Conservation (phyloP, 2,329 filamentous ascomycete genomes). For the Dactylella cylindrospora region DNA sequence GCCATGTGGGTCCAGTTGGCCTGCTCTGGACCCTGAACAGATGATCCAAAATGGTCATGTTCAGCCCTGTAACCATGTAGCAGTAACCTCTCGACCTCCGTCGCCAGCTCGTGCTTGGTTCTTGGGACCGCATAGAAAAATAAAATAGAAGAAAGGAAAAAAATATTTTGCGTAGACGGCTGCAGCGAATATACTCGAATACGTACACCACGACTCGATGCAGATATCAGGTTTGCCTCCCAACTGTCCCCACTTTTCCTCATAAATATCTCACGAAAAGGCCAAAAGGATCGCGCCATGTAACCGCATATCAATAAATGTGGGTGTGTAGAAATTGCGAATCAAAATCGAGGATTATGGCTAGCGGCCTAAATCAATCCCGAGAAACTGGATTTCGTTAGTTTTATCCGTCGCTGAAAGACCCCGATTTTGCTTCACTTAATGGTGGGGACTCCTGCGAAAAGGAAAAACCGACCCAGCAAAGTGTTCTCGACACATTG, state of each 20-base stretch:
- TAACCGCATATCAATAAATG: constrained; percentile 9
- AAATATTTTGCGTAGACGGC: no score
- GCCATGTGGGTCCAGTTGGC: constrained; percentile 9
- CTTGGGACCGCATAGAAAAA: constrained; percentile 16
- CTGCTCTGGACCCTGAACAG: constrained; percentile 4
- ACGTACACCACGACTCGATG: constrained; percentile 22
- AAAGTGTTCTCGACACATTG: no score
- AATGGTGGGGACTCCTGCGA: no score
- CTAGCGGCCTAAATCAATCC: neutral
- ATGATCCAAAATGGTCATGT: constrained; percentile 13
- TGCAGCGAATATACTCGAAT: neutral
- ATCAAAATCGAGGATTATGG: neutral
- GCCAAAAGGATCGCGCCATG: neutral
- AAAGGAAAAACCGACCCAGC: no score
- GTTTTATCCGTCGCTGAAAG: neutral
- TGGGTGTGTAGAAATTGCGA: constrained; percentile 4
- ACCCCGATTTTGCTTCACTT: neutral
- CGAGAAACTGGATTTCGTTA: constrained; percentile 21
- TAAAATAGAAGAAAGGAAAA: no score
- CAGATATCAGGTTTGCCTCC: constrained; percentile 2
- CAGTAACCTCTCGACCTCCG: no score
- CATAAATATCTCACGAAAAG: neutral
- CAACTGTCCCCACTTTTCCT: neutral
- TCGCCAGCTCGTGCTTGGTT: constrained; percentile 22
- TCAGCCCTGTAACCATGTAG: no score